Conservation (phyloP, 352 stramenopile genomes). For the Pythium aquatile region DNA sequence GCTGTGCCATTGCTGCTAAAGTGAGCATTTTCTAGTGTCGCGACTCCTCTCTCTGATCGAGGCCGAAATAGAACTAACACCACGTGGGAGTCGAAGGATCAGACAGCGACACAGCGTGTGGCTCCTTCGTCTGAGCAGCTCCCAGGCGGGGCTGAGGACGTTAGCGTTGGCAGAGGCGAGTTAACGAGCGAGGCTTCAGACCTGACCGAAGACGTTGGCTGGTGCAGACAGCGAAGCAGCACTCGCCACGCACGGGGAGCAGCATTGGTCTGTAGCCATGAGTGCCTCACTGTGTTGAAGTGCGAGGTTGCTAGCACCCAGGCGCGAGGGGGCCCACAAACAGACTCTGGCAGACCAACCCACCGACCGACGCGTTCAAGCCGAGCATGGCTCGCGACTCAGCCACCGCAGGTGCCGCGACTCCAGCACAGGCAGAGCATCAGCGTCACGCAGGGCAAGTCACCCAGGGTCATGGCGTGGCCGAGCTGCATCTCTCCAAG, state of each 20-base stretch:
- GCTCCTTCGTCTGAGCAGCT: background rate
- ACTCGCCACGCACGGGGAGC: background rate
- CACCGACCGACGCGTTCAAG: background rate
- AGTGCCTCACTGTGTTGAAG: background rate
- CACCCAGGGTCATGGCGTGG: background rate
- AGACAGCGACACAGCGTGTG: background rate
- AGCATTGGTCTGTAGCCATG: background rate
- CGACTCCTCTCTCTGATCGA: background rate
- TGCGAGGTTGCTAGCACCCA: background rate
- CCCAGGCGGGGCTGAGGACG: background rate
- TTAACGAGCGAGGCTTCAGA: background rate
- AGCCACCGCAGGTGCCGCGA: background rate
- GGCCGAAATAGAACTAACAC: background rate
- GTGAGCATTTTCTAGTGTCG: background rate
- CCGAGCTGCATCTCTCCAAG: slow-evolving; percentile 15
- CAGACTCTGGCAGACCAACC: slow-evolving; percentile 9
- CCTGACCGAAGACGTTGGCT: slow-evolving; percentile 1
- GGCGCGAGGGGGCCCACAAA: slow-evolving; percentile 8
- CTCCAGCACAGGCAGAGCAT: background rate
- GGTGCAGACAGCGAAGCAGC: background rate
- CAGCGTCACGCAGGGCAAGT: background rate
- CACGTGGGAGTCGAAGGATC: background rate
- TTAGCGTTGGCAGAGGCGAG: background rate
- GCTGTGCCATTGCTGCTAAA: slow-evolving; percentile 12
- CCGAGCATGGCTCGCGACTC: slow-evolving; percentile 13